Evolutionary conservation across 1,284 basidiomycete species (phyloP).

Genomic region (Puccinia hordei): DNA sequence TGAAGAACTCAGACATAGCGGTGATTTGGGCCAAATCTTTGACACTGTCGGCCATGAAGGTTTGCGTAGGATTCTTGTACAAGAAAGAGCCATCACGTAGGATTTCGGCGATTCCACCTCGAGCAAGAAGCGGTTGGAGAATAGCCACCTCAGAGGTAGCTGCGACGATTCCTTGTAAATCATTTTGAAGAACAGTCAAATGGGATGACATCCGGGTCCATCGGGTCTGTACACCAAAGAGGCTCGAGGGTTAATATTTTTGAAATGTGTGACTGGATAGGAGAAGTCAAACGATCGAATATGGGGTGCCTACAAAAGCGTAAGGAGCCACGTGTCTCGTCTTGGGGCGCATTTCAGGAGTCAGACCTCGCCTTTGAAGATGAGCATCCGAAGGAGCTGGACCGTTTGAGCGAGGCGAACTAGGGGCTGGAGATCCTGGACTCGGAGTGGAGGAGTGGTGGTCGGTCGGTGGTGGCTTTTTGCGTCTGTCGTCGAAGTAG

Average conservation of each 20-base stretch:
- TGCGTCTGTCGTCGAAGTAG: neutral
- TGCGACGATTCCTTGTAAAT: constrained; percentile 33
- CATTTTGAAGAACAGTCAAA: constrained; percentile 45
- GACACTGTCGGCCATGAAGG: neutral
- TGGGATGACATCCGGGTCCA: constrained; percentile 43
- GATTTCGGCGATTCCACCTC: constrained; percentile 40
- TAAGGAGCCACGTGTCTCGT: constrained; percentile 17
- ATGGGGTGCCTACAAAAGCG: constrained; percentile 16
- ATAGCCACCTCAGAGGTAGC: constrained; percentile 14
- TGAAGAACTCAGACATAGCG: constrained; percentile 49
- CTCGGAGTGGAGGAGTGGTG: neutral
- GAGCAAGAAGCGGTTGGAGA: constrained; percentile 30
- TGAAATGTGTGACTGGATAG: neutral
- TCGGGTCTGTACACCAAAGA: constrained; percentile 19
- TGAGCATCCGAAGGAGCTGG: neutral
- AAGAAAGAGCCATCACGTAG: constrained; percentile 32
- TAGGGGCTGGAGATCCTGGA: neutral
- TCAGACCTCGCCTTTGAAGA: constrained; percentile 33
- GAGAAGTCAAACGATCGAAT: neutral
- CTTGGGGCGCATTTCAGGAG: constrained; percentile 16
- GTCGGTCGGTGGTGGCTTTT: too few species aligned
- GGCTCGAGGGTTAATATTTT: neutral
- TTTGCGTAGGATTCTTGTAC: constrained; percentile 41
- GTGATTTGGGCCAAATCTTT: constrained; percentile 36
- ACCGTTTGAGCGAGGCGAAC: neutral